Percentiles rank a stretch among this genome's conserved stretches.
These are phyloP conservation scores for Cyberlindnera mycetangii DNA, from an alignment of 805 yeast genomes.

Conservation along the genomic window DNA sequence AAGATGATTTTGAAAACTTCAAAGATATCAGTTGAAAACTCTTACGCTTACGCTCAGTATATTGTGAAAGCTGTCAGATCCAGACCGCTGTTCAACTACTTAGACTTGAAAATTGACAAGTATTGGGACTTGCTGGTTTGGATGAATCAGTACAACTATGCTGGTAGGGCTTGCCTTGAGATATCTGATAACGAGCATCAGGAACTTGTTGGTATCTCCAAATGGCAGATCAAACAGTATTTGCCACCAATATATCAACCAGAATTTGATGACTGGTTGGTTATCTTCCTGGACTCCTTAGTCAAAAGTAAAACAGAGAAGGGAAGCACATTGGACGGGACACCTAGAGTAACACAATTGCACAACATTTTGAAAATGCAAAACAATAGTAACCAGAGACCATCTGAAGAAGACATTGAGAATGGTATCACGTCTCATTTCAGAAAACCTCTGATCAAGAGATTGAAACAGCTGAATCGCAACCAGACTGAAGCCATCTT, in stretches of 20 bases:
- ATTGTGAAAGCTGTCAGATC: conserved; percentile 73
- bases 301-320: conserved; percentile 47
- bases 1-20: conserved; percentile 69
- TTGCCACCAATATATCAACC: conserved; percentile 72
- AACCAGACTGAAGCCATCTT: conserved; percentile 72
- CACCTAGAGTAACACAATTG: conserved; percentile 72
- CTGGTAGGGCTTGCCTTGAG: conserved; percentile 58
- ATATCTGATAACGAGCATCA: conserved; percentile 37
- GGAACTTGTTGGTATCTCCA: conserved; percentile 41
- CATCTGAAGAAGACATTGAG: conserved; percentile 36
- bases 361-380: conserved; percentile 48
- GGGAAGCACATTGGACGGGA: conserved; percentile 31
- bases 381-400: conserved; percentile 26
- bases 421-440: conserved; percentile 54
- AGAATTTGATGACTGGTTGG: conserved; percentile 87
- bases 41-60: conserved; percentile 88
- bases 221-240: conserved; percentile 79
- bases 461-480: conserved; percentile 62
- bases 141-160: conserved; percentile 90
- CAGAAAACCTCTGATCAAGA: conserved; percentile 59
- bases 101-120: conserved; percentile 68
- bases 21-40: conserved; percentile 77
- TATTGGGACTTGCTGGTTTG: conserved; percentile 94
- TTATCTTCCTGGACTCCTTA: conserved; percentile 69
- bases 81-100: conserved; percentile 75